Evolutionary conservation across 306 rosid species (phyloP).

Genomic region (Prunus mira): DNA sequence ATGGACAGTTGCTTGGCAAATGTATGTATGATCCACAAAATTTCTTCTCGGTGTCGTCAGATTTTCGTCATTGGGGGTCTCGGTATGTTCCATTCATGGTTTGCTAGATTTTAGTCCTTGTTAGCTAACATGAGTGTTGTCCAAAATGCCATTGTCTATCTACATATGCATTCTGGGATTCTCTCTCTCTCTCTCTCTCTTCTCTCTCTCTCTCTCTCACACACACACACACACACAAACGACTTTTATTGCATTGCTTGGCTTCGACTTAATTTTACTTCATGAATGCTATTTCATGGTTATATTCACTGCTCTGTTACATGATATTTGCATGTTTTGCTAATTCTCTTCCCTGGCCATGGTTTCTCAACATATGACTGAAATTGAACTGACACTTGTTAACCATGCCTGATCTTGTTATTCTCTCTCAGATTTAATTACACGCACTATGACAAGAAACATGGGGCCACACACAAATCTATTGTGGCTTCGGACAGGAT

Average conservation of each 20-base stretch:
- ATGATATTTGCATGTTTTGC: slow-evolving; percentile 1
- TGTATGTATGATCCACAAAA: slow-evolving; percentile 75
- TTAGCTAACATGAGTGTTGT: neutral
- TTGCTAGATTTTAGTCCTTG: neutral
- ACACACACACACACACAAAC: neutral
- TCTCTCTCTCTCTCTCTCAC: too few relatives aligned
- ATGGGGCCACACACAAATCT: slow-evolving; percentile 84
- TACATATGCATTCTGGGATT: neutral
- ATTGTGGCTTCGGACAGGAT: slow-evolving; percentile 90
- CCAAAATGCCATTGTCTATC: neutral
- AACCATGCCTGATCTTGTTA: slow-evolving; percentile 3
- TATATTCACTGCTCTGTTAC: neutral
- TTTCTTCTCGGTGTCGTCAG: slow-evolving; percentile 85
- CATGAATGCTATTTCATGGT: neutral
- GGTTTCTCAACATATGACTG: neutral
- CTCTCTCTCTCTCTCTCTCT: neutral
- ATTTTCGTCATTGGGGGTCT: slow-evolving; percentile 97
- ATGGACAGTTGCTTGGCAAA: slow-evolving; percentile 76
- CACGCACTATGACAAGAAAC: slow-evolving; percentile 76
- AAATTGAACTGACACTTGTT: slow-evolving; percentile 12
- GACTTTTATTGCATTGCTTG: neutral
- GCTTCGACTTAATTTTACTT: neutral
- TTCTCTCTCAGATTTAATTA: slow-evolving; percentile 64
- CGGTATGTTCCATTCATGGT: slow-evolving; percentile 46
- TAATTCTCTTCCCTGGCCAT: slow-evolving; percentile 6